Evolutionary conservation across 805 yeast genomes (phyloP), one percentile per base, ranked within the genome.

Genomic region (Kazachstania psychrophila): DNA sequence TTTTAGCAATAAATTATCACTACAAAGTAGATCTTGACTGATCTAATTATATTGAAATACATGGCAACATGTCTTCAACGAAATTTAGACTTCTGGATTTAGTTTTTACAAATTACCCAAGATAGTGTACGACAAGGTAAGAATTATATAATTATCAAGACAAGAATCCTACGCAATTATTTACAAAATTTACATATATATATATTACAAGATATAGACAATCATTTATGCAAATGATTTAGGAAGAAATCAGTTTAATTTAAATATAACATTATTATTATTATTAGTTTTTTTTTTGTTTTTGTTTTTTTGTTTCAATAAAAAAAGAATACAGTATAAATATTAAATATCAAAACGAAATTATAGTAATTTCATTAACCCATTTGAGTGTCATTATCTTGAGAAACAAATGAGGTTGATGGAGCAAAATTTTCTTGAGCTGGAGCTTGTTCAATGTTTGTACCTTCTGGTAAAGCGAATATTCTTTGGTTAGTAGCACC

Each of bases 391-490:
- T 52, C 58, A 33, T 47, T 48, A 15, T 52, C 54, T 28, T 47
- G 46, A 11, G 52, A 45, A 22, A 42, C 48, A 45, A 55, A 50
- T 23, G 58, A 47, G 4, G 27, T 14, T 3, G 31, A 3, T 13
- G 16, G 31, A 15, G 47, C 42, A 23, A 49, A 46, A 12, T 48
- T 46, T 31, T 68, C 70, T 49, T 72, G 76, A 13, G 58, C 48
- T 27, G 75, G 75, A 11, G 80, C 81, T 40, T 72, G 77, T 54
- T 80, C 87, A 69, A 80, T 69, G 4, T 78, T 77, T 56, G 78
- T 75, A 44, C 73, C 77, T 17, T 80, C 88, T 5, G 85, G 76
- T 38, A 79, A 82, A 1, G 94, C 94, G 68, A 82, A 84, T 33
- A 73, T 69, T 48, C 94, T 71, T 47, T 73, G 72, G 49, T 70